phyloP scores from a whole-genome alignment of 495 filamentous ascomycete species.

The Podospora pseudoanserina region DNA sequence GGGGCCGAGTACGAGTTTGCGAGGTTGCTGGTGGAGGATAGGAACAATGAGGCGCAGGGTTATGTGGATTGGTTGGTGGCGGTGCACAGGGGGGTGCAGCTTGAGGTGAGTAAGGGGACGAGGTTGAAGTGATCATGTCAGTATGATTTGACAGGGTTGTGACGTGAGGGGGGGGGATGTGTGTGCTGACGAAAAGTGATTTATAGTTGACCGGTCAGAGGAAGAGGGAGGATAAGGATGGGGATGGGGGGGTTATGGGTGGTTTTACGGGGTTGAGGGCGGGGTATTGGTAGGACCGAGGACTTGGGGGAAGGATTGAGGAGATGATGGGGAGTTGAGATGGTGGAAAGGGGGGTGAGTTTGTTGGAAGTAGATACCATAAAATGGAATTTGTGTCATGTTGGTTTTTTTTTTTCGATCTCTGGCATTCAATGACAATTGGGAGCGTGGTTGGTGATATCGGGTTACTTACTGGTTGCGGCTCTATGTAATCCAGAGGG shows the following conservation, averaged over 20 bases:
- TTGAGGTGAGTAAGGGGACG: slow-evolving; percentile 60
- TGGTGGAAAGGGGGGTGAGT: not conserved
- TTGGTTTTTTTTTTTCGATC: not conserved
- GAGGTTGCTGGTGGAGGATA: slow-evolving; percentile 81
- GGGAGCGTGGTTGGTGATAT: too few species aligned
- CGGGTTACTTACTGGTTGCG: too few species aligned
- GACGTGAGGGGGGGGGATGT: too few species aligned
- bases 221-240: slow-evolving; percentile 64
- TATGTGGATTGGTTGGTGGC: slow-evolving; percentile 99
- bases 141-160: not conserved
- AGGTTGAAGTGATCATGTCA: not conserved
- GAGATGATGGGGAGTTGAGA: not conserved
- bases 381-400: not conserved
- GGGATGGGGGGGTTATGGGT: slow-evolving; percentile 52
- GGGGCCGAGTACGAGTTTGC: slow-evolving; percentile 98
- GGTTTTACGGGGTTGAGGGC: slow-evolving; percentile 67
- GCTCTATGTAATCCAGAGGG: too few species aligned
- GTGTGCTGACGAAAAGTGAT: not conserved
- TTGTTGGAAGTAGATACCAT: not conserved
- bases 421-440: too few species aligned
- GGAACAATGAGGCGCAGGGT: slow-evolving; percentile 94
- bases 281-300: slow-evolving; percentile 57
- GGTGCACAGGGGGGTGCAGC: slow-evolving; percentile 83
- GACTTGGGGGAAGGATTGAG: not conserved
- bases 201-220: slow-evolving; percentile 65